Conservation (phyloP, 306 rosid genomes). For the Rosa lucieae region DNA sequence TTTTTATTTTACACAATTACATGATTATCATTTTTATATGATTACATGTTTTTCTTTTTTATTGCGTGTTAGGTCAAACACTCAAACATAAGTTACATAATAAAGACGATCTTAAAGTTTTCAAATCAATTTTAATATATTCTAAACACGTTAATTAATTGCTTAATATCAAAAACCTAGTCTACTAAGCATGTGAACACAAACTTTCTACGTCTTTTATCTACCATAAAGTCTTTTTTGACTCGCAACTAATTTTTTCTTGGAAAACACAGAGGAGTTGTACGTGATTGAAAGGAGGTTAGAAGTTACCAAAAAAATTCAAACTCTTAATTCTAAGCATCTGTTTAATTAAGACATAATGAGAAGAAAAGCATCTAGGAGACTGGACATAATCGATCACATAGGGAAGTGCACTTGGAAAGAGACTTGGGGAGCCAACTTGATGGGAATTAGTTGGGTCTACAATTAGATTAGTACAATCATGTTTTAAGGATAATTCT, state of each 20-base stretch:
- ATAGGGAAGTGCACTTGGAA: constrained; percentile 23
- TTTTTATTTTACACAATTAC: background rate
- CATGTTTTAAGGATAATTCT: background rate
- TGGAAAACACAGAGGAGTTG: background rate
- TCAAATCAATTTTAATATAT: background rate
- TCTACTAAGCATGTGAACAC: background rate
- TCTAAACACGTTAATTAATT: background rate
- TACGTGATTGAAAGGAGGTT: background rate
- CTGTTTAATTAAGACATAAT: constrained; percentile 10
- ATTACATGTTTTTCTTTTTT: background rate
- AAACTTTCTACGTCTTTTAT: background rate
- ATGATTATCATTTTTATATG: too few relatives aligned
- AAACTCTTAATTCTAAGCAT: background rate
- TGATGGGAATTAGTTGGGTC: constrained; percentile 22
- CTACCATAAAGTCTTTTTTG: background rate
- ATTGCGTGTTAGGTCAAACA: background rate
- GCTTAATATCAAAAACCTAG: background rate
- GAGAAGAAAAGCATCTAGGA: constrained; percentile 22
- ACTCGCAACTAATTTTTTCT: background rate
- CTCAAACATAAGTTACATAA: too few relatives aligned
- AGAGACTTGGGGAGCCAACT: constrained; percentile 31
- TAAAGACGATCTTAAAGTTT: too few relatives aligned
- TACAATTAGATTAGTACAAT: constrained; percentile 20
- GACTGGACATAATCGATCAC: constrained; percentile 15
- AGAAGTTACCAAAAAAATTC: background rate